Evolutionary conservation across 345 rosid genomes (phyloP), one percentile per base, ranked within the genome.

Genomic region (Aethionema arabicum): DNA sequence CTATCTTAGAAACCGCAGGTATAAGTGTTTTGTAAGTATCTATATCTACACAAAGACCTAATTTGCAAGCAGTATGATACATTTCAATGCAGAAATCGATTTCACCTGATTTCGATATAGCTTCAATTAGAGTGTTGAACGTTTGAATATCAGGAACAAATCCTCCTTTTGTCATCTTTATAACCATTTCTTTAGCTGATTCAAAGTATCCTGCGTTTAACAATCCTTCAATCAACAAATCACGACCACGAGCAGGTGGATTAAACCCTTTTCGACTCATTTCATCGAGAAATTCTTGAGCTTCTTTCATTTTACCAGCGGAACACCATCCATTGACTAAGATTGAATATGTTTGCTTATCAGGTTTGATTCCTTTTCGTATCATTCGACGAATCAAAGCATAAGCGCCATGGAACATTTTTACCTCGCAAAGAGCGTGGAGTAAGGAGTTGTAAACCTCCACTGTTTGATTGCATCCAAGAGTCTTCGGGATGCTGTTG

Each of bases 261-360:
- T 85, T 87, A 67, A 84, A 85, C 65, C 97, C 99, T 66, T 78
- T 87, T 46, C 78, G 56, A 16, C 96, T 92, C 97, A 92, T 87
- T 52, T 89, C 97, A 57, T 87, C 79, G 42, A 92, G 73, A 73
- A 92, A 90, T 44, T 71, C 88, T 46, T 80, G 84, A 0, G 96
- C 97, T 65, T 92, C 97, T n/a, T 62, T 78, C 78, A 89, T 72
- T 67, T 92, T 89, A 39, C 98, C 97, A 0, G 78, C 72, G 0
- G 88, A 83, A 16, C 97, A 87, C 98, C 96, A 92, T 6, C 84
- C 95, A 40, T 84, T 84, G 8, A 89, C 96, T 59, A 92, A 77
- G 14, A 90, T 39, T 0, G 84, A 13, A 21, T 85, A 90, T 4
- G 96, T 85, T 12, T 72, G 74, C 73, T 82, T 90, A 72, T 85